These are phyloP conservation scores for Rhodotorula sp. DNA, from an alignment of 1,284 basidiomycete species.

Conservation along the genomic window DNA sequence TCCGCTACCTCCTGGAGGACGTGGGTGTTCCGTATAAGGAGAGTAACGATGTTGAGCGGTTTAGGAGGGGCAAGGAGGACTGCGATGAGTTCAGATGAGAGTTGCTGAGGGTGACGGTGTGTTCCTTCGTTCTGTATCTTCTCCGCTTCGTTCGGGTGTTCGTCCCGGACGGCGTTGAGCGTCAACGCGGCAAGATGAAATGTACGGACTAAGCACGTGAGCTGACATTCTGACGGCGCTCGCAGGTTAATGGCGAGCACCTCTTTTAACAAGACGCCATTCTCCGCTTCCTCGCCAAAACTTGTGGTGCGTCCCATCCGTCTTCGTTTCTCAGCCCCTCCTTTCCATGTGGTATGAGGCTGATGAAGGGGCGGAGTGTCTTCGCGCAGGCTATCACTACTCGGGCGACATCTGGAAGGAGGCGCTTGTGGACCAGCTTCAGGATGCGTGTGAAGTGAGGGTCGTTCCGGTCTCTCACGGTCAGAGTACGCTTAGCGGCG, in stretches of 20 bases:
- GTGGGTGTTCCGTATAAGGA: conserved; percentile 3
- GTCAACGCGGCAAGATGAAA: no score
- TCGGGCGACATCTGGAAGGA: conserved; percentile 1
- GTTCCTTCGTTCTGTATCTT: neutral
- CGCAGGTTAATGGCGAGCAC: neutral
- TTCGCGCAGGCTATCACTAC: neutral
- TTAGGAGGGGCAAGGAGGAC: conserved; percentile 2
- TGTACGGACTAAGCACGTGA: no score
- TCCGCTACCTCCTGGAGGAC: conserved; percentile 17
- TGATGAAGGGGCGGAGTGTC: no score
- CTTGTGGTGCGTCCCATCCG: neutral
- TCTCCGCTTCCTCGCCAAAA: conserved; percentile 11
- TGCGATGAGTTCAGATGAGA: conserved; percentile 9
- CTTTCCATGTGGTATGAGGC: neutral
- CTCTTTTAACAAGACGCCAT: conserved; percentile 15
- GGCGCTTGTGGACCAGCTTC: conserved; percentile 5
- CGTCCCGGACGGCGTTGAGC: no score
- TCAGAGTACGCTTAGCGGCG: no score
- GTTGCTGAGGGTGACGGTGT: conserved; percentile 9
- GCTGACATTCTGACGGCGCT: no score
- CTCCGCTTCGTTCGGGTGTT: no score
- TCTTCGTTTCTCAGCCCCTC: neutral
- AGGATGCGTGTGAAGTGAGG: conserved; percentile 8
- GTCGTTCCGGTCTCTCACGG: no score
- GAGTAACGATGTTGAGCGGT: neutral